These are phyloP conservation scores for Claviceps spartinae DNA, from an alignment of 2,329 filamentous ascomycete species.

Conservation along the genomic window DNA sequence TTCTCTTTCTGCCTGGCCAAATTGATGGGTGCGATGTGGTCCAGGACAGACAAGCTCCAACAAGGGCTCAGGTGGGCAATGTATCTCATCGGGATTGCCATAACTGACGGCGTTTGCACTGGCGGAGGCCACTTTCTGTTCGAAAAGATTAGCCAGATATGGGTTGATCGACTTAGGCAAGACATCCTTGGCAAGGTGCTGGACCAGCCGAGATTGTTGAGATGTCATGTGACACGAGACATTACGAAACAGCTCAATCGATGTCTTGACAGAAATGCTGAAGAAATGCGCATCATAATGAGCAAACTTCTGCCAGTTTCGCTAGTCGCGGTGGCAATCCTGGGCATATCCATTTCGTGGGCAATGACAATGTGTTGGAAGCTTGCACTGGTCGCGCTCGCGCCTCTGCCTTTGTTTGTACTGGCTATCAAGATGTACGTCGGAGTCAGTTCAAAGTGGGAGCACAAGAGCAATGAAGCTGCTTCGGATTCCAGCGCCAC, in stretches of 20 bases:
- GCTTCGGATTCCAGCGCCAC: conserved; percentile 41
- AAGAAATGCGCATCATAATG: conserved; percentile 76
- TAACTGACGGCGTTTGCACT: conserved; percentile 49
- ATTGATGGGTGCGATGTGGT: conserved; percentile 57
- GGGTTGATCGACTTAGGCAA: conserved; percentile 59
- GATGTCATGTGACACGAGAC: conserved; percentile 62
- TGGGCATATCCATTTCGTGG: conserved; percentile 58
- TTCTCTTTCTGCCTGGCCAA: conserved; percentile 68
- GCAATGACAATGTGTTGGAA: conserved; percentile 64
- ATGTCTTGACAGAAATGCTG: conserved; percentile 65
- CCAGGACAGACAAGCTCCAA: conserved; percentile 30
- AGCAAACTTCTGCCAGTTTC: conserved; percentile 63
- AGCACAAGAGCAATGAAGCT: conserved; percentile 50
- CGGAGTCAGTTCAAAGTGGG: conserved; percentile 55
- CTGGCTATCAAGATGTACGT: conserved; percentile 53
- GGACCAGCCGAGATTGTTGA: conserved; percentile 54
- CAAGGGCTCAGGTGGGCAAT: conserved; percentile 54
- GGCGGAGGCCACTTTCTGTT: conserved; percentile 59
- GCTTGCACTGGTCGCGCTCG: conserved; percentile 62
- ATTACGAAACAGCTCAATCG: conserved; percentile 50
- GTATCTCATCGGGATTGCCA: conserved; percentile 52
- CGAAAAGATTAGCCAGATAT: conserved; percentile 58
- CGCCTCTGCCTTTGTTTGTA: conserved; percentile 54
- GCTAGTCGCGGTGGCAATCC: conserved; percentile 54
- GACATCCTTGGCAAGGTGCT: conserved; percentile 58